phyloP scores from a whole-genome alignment of 306 rosid genomes.

The Cucurbita pepo region DNA sequence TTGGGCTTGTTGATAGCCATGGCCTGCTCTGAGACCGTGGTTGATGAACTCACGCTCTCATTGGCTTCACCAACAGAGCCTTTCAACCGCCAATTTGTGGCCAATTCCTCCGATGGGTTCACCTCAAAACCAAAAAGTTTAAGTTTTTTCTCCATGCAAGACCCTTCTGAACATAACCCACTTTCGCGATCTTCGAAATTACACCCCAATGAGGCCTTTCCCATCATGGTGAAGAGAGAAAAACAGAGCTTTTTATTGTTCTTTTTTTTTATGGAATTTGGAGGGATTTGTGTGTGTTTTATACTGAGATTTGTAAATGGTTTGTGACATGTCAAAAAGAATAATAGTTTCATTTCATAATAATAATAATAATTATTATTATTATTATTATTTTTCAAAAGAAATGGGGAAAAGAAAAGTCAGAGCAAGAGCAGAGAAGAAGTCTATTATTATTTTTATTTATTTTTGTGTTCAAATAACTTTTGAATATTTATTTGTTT shows the following conservation, averaged over 20 bases:
- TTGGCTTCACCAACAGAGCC: constrained; percentile 35
- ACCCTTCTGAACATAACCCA: constrained; percentile 16
- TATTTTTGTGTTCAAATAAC: background rate
- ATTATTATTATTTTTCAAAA: background rate
- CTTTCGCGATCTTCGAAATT: background rate
- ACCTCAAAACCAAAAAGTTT: constrained; percentile 81
- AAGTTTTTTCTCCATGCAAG: constrained; percentile 48
- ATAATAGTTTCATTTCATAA: background rate
- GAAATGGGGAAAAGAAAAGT: background rate
- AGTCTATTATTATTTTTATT: background rate
- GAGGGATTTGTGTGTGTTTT: background rate
- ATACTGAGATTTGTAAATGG: background rate
- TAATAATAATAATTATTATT: too few relatives aligned
- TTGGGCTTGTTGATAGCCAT: constrained; percentile 8
- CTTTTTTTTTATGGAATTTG: background rate
- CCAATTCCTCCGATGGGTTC: constrained; percentile 19
- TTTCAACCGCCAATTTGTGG: constrained; percentile 11
- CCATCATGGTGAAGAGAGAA: background rate
- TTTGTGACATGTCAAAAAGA: background rate
- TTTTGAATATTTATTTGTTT: background rate
- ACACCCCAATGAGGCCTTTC: background rate
- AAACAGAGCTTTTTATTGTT: background rate
- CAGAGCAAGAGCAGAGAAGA: background rate
- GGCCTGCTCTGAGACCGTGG: constrained; percentile 7
- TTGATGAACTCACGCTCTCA: constrained; percentile 45